Conservation (phyloP, 352 stramenopile genomes). For the Pythium phragmiticola region DNA sequence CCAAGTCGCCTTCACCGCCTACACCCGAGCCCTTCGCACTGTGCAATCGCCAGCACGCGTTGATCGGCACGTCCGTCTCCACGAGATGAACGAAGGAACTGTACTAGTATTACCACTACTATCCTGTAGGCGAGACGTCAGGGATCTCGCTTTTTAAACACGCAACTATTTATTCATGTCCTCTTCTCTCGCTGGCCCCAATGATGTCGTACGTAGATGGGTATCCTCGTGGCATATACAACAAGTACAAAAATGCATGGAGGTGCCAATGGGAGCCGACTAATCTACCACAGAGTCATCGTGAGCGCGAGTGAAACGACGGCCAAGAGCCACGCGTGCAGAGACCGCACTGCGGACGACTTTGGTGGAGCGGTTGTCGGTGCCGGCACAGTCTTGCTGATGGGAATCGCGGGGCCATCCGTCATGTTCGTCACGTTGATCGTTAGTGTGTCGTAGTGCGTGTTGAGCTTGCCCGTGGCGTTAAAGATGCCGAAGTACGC, state of each 20-base stretch:
- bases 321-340: not conserved
- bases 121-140: not conserved
- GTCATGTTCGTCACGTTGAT: slow-evolving; percentile 24
- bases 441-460: slow-evolving; percentile 45
- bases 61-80: not conserved
- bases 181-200: not conserved
- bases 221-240: not conserved
- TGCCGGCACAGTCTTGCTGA: slow-evolving; percentile 3
- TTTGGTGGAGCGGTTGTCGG: not conserved
- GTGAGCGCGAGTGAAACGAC: not conserved
- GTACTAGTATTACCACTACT: not conserved
- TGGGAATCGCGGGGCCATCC: slow-evolving; percentile 9
- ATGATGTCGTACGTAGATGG: too few relatives aligned
- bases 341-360: not conserved
- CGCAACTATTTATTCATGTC: slow-evolving; percentile 4
- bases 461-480: slow-evolving; percentile 57
- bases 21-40: not conserved
- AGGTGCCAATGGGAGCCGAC: not conserved
- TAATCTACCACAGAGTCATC: not conserved
- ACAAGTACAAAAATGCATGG: not conserved
- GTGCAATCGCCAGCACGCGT: slow-evolving; percentile 1
- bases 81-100: slow-evolving; percentile 9
- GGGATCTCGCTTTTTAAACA: not conserved
- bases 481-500: slow-evolving; percentile 79
- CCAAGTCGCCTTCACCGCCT: not conserved